Percentiles rank a stretch among this genome's conserved stretches.
Conservation (phyloP, 148 eudicot genomes). For the Persicaria maculosa region DNA sequence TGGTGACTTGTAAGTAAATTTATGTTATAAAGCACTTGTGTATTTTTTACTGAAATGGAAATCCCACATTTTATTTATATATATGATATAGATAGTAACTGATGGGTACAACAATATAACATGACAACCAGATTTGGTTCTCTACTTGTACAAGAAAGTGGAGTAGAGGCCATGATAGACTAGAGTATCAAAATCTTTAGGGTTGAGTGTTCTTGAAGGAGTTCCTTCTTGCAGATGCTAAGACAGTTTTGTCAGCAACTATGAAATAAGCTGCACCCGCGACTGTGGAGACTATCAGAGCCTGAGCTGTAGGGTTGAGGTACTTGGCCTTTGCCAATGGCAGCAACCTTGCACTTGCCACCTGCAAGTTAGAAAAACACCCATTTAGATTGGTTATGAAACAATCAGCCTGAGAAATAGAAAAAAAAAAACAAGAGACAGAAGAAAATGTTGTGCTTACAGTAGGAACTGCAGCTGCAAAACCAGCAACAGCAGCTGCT, state of each 20-base stretch:
- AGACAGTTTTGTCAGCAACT: constrained; percentile 89
- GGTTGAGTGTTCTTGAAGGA: constrained; percentile 33
- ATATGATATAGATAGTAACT: neutral
- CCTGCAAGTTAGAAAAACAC: constrained; percentile 23
- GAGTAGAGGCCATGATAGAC: constrained; percentile 4
- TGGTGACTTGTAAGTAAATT: constrained; percentile 24
- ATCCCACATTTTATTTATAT: constrained; percentile 15
- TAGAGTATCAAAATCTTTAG: neutral
- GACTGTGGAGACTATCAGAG: constrained; percentile 77
- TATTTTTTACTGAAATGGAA: neutral
- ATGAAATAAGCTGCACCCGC: constrained; percentile 82
- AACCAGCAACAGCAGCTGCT: constrained; percentile 70
- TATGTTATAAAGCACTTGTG: neutral
- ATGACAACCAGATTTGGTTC: constrained; percentile 7
- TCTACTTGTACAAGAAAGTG: constrained; percentile 12
- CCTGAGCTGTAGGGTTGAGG: constrained; percentile 87
- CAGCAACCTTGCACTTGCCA: constrained; percentile 79
- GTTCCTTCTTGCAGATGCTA: constrained; percentile 65
- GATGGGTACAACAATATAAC: constrained; percentile 1
- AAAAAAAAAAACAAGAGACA: neutral
- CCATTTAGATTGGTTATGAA: neutral
- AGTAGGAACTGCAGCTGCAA: constrained; percentile 85
- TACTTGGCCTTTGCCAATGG: constrained; percentile 78
- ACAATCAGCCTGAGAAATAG: neutral
- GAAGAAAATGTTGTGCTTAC: constrained; percentile 24